Conservation (phyloP, 2,329 filamentous ascomycete genomes). For the Monosporascus sp. region DNA sequence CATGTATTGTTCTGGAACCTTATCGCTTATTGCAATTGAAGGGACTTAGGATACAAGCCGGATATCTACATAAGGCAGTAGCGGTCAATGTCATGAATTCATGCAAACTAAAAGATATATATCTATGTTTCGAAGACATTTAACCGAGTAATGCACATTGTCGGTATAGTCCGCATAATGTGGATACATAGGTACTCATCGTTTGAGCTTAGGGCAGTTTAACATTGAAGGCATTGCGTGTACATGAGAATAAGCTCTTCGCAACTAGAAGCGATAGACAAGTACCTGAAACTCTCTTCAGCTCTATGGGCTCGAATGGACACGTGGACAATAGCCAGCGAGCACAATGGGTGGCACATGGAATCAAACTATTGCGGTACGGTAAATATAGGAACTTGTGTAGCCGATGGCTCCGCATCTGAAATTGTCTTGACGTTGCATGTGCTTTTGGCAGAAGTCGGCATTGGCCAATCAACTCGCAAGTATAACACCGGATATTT, state of each 20-base stretch:
- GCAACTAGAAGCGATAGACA: no score
- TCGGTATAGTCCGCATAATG: background rate
- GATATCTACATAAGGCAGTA: no score
- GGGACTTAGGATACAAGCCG: no score
- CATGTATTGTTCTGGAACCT: no score
- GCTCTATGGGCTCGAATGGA: background rate
- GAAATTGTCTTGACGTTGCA: slow-evolving; percentile 1
- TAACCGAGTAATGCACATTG: no score
- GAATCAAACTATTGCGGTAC: background rate
- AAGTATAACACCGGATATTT: background rate
- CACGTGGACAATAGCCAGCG: background rate
- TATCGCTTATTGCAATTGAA: no score
- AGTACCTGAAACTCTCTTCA: background rate
- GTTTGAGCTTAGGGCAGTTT: background rate
- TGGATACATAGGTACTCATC: no score
- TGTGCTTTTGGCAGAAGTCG: background rate
- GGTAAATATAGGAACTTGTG: background rate
- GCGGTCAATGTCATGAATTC: no score
- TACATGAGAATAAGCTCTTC: background rate
- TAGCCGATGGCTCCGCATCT: slow-evolving; percentile 7
- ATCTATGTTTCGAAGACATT: no score
- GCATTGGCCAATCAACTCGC: slow-evolving; percentile 1
- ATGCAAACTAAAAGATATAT: no score
- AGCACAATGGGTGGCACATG: background rate
- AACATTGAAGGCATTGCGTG: background rate